These are phyloP conservation scores for Boletus rubropictus DNA, from an alignment of 768 basidiomycete genomes.

Conservation along the genomic window DNA sequence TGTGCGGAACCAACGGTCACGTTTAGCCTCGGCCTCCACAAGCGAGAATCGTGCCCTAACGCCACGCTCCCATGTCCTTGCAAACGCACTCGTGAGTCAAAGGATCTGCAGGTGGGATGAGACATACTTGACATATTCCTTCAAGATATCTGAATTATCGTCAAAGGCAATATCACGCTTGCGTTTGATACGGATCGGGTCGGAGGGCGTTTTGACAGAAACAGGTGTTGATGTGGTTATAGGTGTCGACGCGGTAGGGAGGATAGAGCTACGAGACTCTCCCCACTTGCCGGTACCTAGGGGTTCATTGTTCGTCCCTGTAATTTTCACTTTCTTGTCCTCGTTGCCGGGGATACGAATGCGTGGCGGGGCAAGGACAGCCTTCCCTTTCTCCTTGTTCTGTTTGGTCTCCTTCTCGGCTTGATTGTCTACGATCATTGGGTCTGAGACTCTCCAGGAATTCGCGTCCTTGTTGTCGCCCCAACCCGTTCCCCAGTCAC, in stretches of 20 bases:
- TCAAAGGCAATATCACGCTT: constrained; percentile 21
- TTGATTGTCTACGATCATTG: constrained; percentile 10
- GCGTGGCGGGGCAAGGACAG: constrained; percentile 22
- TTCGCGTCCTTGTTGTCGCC: constrained; percentile 1
- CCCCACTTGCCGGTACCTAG: constrained; percentile 14
- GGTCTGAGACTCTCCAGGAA: constrained; percentile 3
- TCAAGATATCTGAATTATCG: constrained; percentile 22
- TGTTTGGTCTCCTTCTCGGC: neutral
- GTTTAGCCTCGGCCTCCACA: constrained; percentile 27
- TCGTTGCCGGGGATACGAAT: constrained; percentile 19
- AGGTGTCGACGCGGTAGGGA: constrained; percentile 4
- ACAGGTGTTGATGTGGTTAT: constrained; percentile 11
- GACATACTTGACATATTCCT: constrained; percentile 28
- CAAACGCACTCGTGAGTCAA: neutral
- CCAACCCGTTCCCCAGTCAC: constrained; percentile 6
- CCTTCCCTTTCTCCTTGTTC: constrained; percentile 10
- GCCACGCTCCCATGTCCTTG: constrained; percentile 28
- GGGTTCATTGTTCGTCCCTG: constrained; percentile 24
- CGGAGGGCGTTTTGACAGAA: constrained; percentile 11
- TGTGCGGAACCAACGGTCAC: constrained; percentile 25
- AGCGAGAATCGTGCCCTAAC: constrained; percentile 25
- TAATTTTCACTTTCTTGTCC: constrained; percentile 8
- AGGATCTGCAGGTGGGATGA: neutral
- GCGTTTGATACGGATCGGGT: constrained; percentile 21
- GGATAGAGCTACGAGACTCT: constrained; percentile 5